These are phyloP conservation scores for Suhomyces yuchorum DNA, from an alignment of 1,139 yeast species.

Conservation along the genomic window DNA sequence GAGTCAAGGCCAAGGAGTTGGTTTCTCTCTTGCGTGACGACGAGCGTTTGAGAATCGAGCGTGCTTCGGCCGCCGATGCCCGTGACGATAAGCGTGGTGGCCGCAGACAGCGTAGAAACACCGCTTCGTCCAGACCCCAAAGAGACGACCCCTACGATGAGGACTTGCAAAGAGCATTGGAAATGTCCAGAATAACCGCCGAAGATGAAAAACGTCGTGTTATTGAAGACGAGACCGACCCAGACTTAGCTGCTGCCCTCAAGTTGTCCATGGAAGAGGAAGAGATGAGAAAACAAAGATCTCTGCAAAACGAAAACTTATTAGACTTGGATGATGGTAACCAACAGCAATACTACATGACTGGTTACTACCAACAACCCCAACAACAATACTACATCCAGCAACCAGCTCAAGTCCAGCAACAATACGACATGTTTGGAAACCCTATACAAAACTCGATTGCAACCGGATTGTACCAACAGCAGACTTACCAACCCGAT, in stretches of 20 bases:
- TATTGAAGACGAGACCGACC: conserved; percentile 54
- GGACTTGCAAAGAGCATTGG: conserved; percentile 83
- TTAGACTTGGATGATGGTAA: conserved; percentile 54
- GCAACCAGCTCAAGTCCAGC: conserved; percentile 26
- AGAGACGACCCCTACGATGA: conserved; percentile 62
- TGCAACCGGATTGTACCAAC: conserved; percentile 50
- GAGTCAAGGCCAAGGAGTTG: conserved; percentile 91
- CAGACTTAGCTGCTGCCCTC: conserved; percentile 78
- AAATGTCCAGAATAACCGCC: conserved; percentile 79
- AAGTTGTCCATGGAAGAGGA: conserved; percentile 88
- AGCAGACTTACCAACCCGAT: conserved; percentile 30
- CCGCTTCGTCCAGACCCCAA: conserved; percentile 18
- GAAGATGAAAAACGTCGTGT: conserved; percentile 61
- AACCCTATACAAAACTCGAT: conserved; percentile 66
- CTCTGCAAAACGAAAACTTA: conserved; percentile 51
- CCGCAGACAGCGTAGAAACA: conserved; percentile 23
- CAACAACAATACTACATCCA: conserved; percentile 14
- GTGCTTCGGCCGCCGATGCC: conserved; percentile 45
- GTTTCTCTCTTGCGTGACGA: conserved; percentile 79
- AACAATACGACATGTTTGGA: conserved; percentile 72
- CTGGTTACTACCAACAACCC: conserved; percentile 39
- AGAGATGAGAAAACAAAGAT: conserved; percentile 62
- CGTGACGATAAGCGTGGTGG: conserved; percentile 25
- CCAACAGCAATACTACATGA: conserved; percentile 33
- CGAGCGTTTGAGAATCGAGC: conserved; percentile 76